Evolutionary conservation across 2,329 filamentous ascomycete genomes (phyloP).

Genomic region (Aspergillus ibericus): DNA sequence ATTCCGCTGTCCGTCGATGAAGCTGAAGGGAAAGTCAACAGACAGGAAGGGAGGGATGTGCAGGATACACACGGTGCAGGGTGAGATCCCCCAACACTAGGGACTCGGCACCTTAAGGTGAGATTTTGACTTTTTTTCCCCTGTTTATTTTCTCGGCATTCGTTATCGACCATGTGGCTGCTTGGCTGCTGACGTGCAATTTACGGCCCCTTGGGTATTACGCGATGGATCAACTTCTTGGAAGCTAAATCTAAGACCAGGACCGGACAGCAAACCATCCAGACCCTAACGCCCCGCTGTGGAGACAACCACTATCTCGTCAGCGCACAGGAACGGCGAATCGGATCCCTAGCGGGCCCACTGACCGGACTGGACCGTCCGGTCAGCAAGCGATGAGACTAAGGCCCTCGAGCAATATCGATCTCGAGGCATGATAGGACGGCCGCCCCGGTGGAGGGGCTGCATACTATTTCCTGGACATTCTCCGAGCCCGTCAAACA

Average conservation of each 20-base stretch:
- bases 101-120: neutral
- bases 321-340: neutral
- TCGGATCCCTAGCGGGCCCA: neutral
- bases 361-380: neutral
- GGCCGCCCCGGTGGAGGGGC: neutral
- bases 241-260: slow-evolving; percentile 3
- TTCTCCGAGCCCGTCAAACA: neutral
- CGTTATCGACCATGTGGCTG: neutral
- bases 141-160: no score
- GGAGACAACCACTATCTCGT: no score
- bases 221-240: neutral
- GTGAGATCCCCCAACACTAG: neutral
- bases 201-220: neutral
- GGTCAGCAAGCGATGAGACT: neutral
- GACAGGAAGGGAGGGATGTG: neutral
- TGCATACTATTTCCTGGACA: neutral
- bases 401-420: neutral
- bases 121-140: neutral
- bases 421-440: neutral
- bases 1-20: neutral
- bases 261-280: neutral
- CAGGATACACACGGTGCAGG: neutral
- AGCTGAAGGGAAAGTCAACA: neutral
- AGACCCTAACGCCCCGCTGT: no score
- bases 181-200: neutral